Evolutionary conservation across 164 flowering plant species (phyloP), one percentile per base, ranked within the genome.

Genomic region (Kalanchoe fedtschenkoi): DNA sequence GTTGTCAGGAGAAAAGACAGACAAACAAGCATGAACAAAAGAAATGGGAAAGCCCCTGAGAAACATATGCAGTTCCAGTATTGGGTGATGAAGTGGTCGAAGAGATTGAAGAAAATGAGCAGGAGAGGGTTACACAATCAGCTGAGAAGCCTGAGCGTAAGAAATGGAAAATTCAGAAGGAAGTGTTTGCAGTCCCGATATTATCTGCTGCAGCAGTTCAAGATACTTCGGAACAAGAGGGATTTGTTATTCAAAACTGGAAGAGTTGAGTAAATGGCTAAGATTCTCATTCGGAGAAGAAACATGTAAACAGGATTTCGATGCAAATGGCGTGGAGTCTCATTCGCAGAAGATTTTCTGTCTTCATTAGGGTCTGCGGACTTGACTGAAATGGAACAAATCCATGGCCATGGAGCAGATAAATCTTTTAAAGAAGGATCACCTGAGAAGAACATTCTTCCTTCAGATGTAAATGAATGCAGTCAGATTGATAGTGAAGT

Each of bases 211-310:
- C 29, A 56, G 59, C 30, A 5, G 22, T 44, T 41, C 69, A 63
- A 19, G 65, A 67, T 26, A 53, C 29, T 51, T 14, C 2, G 22
- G 64, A 67, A 34, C 58, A 32, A 35, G 70, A 61, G 37, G 65
- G 66, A 22, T 13, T 26, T 37, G 63, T 43, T 42, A 34, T 13
- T 26, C 35, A 44, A 34, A 17, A 17, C 46, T 21, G 21, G 67
- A 39, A 46, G 65, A 29, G 33, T 17, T 21, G 15, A 64, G n/a
- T n/a, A n/a, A n/a, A n/a, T n/a, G n/a, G n/a, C n/a, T n/a, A n/a
- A n/a, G n/a, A n/a, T n/a, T 42, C n/a, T 55, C 41, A 21, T 29
- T 22, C 2, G 28, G 28, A 26, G 67, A 39, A 46, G 65, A 68
- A 66, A 21, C 72, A 24, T 46, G 28, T 60, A 30, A 6, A 1